Evolutionary conservation across 2,329 filamentous ascomycete genomes (phyloP), one percentile per base, ranked within the genome.

Genomic region (Fusarium sp.): DNA sequence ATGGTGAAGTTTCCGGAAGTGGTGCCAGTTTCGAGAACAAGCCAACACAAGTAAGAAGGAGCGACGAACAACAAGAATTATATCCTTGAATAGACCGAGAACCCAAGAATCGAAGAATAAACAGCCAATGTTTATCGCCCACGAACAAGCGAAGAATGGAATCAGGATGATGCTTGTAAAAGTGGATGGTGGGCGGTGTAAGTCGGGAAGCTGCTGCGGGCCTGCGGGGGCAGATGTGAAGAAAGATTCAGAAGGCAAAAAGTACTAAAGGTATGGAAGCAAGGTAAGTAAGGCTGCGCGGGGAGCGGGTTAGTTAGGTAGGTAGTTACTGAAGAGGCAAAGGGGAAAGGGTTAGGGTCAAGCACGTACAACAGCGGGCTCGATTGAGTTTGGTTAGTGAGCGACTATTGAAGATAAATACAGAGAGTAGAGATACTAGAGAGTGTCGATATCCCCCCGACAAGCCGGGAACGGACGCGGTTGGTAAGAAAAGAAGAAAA

Each of bases 171-270:
- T 70, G 67, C 63, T 61, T 65, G 58, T 21, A 66, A 53, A 61
- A 67, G 65, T 56, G 58, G 50, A 63, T 61, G 63, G 51, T 51
- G 66, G 65, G 67, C 67, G 67, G 67, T 70, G 67, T 69, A 68
- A 68, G 67, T 70, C 65, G 57, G 66, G 44, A 50, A 70, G 54
- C 53, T 60, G 56, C 51, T 62, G 64, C 56, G 65, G 64, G 53
- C 64, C 54, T 57, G 59, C 54, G 59, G 62, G 63, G 63, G 55
- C 45, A 54, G 49, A 50, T 48, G 54, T 37, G 37, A 37, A 46
- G 41, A 45, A 57, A 25, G 51, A 56, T 52, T 27, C 53, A 53
- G 38, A 42, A 25, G 35, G 39, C 48, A 64, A 56, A 51, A 61
- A 41, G 58, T 56, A 19, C 19, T 19, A 19, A 19, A 19, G 19